Base-by-base conservation (phyloP, 345 rosid genomes). In the Ailanthus altissimus region DNA sequence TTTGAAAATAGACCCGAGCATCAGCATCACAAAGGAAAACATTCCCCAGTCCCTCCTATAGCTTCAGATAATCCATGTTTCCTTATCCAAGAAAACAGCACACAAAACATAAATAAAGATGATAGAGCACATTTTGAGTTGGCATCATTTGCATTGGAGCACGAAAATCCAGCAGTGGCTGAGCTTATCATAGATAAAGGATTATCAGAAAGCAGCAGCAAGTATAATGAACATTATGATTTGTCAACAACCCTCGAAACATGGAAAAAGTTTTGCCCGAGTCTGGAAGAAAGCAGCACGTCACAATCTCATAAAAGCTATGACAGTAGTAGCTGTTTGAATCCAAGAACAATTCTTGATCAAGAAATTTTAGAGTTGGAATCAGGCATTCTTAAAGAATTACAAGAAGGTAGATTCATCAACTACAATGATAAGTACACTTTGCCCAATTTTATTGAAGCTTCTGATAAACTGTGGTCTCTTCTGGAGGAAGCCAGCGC, bases 311-410 rank as follows among this genome's bases (percentile, higher is more conserved):
- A 68, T 40, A 36, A 57, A 51, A 62, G 23, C 40, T 13, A 58
- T n/a, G 43, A 13, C 15, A 75, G 36, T 54, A 45, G 23, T 21
- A 51, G 43, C 28, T 13, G 47, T 2, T 56, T 38, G 47, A 67
- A 58, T 57, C 56, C 59, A 8, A 21, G 40, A 16, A 42, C 36
- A 40, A 32, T 32, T 57, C 23, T 42, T 56, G 59, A 56, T 12
- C 78, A 45, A 38, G 64, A 72, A 56, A 72, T 8, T 72, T 72
- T 38, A 36, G 64, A 38, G 25, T 61, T 21, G 36, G 47, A 76
- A 49, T 50, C 38, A 67, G 23, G 42, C 47, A 56, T 23, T 51
- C 8, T 8, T 9, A 28, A 18, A 28, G 60, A 32, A 70, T 51
- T 51, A 11, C 73, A 16, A 13, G 42, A 11, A 18, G 18, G 18